Evolutionary conservation across 805 yeast species (phyloP).

Genomic region (Komagataella pastoris): DNA sequence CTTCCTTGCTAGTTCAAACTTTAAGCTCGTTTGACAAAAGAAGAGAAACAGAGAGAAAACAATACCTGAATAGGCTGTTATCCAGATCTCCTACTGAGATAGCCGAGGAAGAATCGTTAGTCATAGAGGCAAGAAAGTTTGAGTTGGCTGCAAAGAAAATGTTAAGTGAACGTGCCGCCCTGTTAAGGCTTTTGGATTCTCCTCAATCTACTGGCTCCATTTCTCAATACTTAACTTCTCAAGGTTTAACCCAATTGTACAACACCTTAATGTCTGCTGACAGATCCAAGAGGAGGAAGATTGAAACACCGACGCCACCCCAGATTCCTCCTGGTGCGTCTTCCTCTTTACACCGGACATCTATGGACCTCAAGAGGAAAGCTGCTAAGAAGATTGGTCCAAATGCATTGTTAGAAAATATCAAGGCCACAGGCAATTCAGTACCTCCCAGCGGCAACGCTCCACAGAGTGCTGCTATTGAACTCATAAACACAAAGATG

Average conservation of each 20-base stretch:
- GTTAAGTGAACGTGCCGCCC: slow-evolving; percentile 66
- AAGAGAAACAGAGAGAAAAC: slow-evolving; percentile 69
- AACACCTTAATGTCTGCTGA: slow-evolving; percentile 61
- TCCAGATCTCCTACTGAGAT: slow-evolving; percentile 90
- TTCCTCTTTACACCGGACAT: background rate
- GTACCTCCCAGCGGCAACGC: background rate
- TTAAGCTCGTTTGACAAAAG: slow-evolving; percentile 52
- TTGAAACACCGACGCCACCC: slow-evolving; percentile 42
- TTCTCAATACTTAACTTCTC: slow-evolving; percentile 68
- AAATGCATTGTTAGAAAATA: background rate
- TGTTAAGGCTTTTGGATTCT: slow-evolving; percentile 71
- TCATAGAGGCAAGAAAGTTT: slow-evolving; percentile 84
- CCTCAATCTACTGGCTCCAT: slow-evolving; percentile 73
- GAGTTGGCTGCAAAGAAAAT: slow-evolving; percentile 88
- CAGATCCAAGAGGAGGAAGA: slow-evolving; percentile 43
- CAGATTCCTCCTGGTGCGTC: slow-evolving; percentile 29
- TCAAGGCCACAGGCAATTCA: background rate
- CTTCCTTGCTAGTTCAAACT: slow-evolving; percentile 38
- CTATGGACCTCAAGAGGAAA: background rate
- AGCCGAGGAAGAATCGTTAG: slow-evolving; percentile 92
- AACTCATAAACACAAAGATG: slow-evolving; percentile 37
- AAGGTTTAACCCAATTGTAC: slow-evolving; percentile 80
- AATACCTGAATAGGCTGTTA: slow-evolving; percentile 62
- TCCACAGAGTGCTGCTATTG: slow-evolving; percentile 5
- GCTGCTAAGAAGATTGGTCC: background rate